These are phyloP conservation scores for Aurifilum marmelostoma DNA, from an alignment of 2,329 filamentous ascomycete species.

Conservation along the genomic window DNA sequence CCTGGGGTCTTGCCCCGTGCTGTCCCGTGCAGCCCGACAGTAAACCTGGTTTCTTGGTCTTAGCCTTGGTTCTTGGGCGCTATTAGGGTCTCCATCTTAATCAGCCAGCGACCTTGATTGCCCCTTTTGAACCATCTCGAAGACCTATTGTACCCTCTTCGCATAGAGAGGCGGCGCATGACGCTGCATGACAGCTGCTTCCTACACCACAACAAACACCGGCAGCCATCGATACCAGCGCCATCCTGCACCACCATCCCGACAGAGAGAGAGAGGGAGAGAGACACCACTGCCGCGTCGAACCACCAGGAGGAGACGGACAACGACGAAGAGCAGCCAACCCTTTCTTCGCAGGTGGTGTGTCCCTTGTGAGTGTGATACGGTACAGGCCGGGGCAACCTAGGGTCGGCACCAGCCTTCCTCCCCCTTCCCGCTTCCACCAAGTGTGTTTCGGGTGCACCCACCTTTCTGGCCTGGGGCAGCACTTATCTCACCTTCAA, in stretches of 20 bases:
- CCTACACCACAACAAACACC: constrained; percentile 8
- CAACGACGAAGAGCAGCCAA: background rate
- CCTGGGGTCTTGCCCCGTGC: background rate
- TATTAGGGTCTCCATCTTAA: constrained; percentile 6
- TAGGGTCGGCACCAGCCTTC: constrained; percentile 21
- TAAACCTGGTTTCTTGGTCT: constrained; percentile 2
- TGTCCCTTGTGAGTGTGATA: constrained; percentile 1
- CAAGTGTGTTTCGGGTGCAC: constrained; percentile 16
- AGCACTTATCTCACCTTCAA: background rate
- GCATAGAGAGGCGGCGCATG: constrained; percentile 20
- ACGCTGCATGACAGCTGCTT: constrained; percentile 24
- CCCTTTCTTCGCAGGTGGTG: background rate
- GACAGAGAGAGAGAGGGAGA: no score
- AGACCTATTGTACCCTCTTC: background rate
- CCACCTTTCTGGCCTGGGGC: background rate
- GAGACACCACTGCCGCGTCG: background rate
- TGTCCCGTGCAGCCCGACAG: background rate
- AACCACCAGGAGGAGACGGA: background rate
- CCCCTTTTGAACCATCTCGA: constrained; percentile 8
- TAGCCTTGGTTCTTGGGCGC: constrained; percentile 2
- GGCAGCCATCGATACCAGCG: constrained; percentile 4
- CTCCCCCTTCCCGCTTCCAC: constrained; percentile 6
- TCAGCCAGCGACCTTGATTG: constrained; percentile 15
- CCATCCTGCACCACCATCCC: constrained; percentile 17
- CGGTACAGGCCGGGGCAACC: constrained; percentile 13